Percentiles rank a stretch among this genome's conserved stretches.
Evolutionary conservation across 1,284 basidiomycete genomes (phyloP).

Genomic region (Cryptococcus hybrid): DNA sequence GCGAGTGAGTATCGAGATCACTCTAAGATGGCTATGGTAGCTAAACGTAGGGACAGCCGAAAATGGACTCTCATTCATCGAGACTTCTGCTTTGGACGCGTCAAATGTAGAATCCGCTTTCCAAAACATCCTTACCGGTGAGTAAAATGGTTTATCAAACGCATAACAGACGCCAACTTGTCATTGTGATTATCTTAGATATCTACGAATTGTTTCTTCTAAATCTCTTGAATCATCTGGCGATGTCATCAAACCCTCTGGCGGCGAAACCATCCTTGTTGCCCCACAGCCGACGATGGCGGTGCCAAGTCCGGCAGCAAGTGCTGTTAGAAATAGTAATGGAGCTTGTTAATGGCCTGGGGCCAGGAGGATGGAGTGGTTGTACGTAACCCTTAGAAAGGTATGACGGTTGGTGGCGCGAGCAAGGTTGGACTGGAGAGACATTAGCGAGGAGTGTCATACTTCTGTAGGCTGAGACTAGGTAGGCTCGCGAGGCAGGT

Average conservation of each 20-base stretch:
- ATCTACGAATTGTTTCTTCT: slow-evolving; percentile 92
- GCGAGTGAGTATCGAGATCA: slow-evolving; percentile 60
- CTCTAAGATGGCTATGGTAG: background rate
- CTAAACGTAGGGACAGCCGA: slow-evolving; percentile 53
- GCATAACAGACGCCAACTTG: background rate
- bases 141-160: slow-evolving; percentile 26
- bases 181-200: slow-evolving; percentile 55
- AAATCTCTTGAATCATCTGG: slow-evolving; percentile 79
- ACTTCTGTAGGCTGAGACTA: background rate
- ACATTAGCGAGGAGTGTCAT: background rate
- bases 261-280: slow-evolving; percentile 73
- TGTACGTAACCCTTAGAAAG: slow-evolving; percentile 4
- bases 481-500: background rate
- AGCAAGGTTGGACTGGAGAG: background rate
- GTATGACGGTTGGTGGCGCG: background rate
- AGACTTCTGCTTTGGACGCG: slow-evolving; percentile 99
- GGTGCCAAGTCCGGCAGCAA: slow-evolving; percentile 48
- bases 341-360: background rate
- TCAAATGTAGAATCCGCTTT: slow-evolving; percentile 97
- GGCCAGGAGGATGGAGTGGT: background rate
- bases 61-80: slow-evolving; percentile 92
- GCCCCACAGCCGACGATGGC: slow-evolving; percentile 54
- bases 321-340: slow-evolving; percentile 42
- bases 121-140: slow-evolving; percentile 94
- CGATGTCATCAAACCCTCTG: slow-evolving; percentile 65